Evolutionary conservation across 2,329 filamentous ascomycete species (phyloP), one percentile per base, ranked within the genome.

Genomic region (Fusarium foetens): DNA sequence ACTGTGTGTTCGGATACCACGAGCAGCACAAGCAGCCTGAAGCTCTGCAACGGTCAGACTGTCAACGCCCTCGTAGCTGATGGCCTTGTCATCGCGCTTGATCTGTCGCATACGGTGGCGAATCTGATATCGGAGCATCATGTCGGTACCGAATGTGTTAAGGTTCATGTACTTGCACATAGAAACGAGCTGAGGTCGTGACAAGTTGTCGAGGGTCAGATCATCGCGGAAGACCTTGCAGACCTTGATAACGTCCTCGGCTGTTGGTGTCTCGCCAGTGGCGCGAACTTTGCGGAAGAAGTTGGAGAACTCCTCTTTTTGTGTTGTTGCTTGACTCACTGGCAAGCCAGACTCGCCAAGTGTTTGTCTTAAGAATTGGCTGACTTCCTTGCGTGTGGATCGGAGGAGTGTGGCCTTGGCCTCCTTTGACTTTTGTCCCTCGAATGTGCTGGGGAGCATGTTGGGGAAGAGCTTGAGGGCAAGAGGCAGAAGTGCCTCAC

Each of bases 221-320:
- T 99, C 96, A 80, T 99, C 96, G 82, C 96, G 97, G 90, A 99
- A 99, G 73, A 97, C 93, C 87, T 98, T 97, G 90, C 96, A 98
- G 71, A 99, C 95, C 84, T 96, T 97, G 86, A 99, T 97, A 71
- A 99, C 94, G 80, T 99, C 96, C 74, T 95, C 89, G 59, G 91
- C 89, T 8, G 93, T 96, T 2, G 96, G 96, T 49, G 92, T 88
- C 85, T 98, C 95, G 72, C 95, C 96, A 2, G 95, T 98, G 23
- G 94, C 91, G 59, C 96, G 89, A 70, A 98, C 90, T 86, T 99
- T 99, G 80, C 94, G 92, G 91, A 99, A 99, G 84, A 99, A 99
- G 78, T 95, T 94, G 68, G 92, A 89, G 77, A 99, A 99, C 81
- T 98, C 96, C 75, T 97, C 94, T 79, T 92, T 95, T 80, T 96